Percentiles rank a stretch among this genome's conserved stretches.
Conservation (phyloP, 768 basidiomycete genomes). For the Pleurotus djamor region DNA sequence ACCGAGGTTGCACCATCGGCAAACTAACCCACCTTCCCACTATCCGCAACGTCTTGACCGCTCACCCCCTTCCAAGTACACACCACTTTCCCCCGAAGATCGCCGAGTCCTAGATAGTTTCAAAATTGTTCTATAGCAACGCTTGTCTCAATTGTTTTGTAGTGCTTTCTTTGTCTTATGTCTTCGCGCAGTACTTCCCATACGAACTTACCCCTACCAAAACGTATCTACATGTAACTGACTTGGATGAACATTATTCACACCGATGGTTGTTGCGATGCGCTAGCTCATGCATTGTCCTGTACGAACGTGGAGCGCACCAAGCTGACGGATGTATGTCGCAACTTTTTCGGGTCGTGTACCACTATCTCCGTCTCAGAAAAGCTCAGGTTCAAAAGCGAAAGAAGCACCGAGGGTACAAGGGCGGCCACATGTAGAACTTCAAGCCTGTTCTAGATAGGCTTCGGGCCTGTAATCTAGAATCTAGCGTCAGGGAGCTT, state of each 20-base stretch:
- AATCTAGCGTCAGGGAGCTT: neutral
- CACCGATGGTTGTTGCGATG: too few relatives aligned
- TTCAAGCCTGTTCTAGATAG: conserved; percentile 8
- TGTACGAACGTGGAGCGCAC: too few relatives aligned
- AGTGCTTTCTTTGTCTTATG: neutral
- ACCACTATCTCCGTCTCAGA: neutral
- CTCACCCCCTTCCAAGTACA: conserved; percentile 24
- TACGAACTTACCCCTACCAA: neutral
- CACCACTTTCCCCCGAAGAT: conserved; percentile 53
- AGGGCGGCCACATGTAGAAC: neutral
- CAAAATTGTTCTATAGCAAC: conserved; percentile 43
- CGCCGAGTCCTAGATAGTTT: conserved; percentile 55
- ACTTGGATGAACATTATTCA: too few relatives aligned
- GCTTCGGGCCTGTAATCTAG: neutral
- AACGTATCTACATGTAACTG: too few relatives aligned
- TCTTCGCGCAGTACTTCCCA: neutral
- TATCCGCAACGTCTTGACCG: conserved; percentile 12
- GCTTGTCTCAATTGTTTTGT: neutral
- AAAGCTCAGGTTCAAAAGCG: conserved; percentile 3
- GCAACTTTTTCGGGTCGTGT: conserved; percentile 12
- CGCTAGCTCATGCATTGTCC: too few relatives aligned
- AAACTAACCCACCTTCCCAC: conserved; percentile 20
- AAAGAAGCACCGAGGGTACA: conserved; percentile 27
- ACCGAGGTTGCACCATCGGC: conserved; percentile 13
- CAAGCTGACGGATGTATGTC: conserved; percentile 12